These are phyloP conservation scores for Teratosphaeria viscida DNA, from an alignment of 2,329 filamentous ascomycete genomes.

Conservation along the genomic window DNA sequence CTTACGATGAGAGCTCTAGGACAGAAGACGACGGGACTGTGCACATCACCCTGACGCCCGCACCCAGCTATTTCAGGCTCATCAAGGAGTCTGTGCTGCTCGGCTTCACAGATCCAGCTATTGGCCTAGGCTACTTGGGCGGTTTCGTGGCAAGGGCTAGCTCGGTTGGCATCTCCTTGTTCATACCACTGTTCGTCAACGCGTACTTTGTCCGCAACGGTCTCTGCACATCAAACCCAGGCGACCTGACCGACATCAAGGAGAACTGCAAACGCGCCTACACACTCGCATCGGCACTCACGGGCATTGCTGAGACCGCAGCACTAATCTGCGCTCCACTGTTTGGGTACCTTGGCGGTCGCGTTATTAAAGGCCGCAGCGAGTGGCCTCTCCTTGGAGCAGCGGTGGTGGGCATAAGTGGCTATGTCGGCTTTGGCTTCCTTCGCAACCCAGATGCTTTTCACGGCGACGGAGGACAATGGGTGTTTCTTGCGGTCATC, in stretches of 20 bases:
- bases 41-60: conserved; percentile 29
- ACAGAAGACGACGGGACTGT: conserved; percentile 15
- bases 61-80: conserved; percentile 43
- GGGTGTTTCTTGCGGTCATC: conserved; percentile 57
- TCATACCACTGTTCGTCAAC: conserved; percentile 88
- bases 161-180: conserved; percentile 88
- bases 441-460: conserved; percentile 64
- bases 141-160: conserved; percentile 92
- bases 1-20: conserved; percentile 21
- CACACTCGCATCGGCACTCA: conserved; percentile 73
- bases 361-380: conserved; percentile 37
- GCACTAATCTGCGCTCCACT: conserved; percentile 75
- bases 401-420: conserved; percentile 62
- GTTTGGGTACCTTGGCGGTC: conserved; percentile 77
- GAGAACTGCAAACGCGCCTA: conserved; percentile 79
- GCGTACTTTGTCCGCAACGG: conserved; percentile 76
- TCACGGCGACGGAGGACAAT: conserved; percentile 49
- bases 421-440: conserved; percentile 68
- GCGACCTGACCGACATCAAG: conserved; percentile 55
- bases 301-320: conserved; percentile 77
- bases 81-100: conserved; percentile 40
- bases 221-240: conserved; percentile 52
- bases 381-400: conserved; percentile 67
- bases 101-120: conserved; percentile 64
- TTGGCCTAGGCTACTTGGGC: conserved; percentile 80